A percentile compares a stretch with the other conserved stretches of the same genome.
phyloP scores from a whole-genome alignment of 1,139 yeast genomes.

The Candida dubliniensis region DNA sequence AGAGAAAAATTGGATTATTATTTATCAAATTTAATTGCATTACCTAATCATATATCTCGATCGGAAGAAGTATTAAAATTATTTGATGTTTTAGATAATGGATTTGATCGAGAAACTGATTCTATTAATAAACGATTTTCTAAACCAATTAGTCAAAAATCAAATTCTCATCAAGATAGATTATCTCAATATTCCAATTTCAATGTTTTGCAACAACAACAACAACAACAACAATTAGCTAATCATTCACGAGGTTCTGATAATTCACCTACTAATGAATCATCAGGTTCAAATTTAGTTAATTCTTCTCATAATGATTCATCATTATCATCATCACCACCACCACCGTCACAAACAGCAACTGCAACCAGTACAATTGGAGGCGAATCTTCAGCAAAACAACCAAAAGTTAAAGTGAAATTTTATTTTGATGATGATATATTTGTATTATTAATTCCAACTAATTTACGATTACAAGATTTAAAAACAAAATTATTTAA shows the following conservation, averaged over 20 bases:
- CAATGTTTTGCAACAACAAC: slow-evolving; percentile 9
- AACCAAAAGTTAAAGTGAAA: slow-evolving; percentile 62
- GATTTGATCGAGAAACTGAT: slow-evolving; percentile 40
- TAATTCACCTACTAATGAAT: slow-evolving; percentile 23
- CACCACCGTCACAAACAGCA: not conserved
- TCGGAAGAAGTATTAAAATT: slow-evolving; percentile 67
- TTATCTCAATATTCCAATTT: slow-evolving; percentile 40
- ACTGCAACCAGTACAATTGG: too few species aligned
- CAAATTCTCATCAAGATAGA: slow-evolving; percentile 45
- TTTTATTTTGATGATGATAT: slow-evolving; percentile 89
- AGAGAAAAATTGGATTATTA: slow-evolving; percentile 83
- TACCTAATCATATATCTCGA: slow-evolving; percentile 77
- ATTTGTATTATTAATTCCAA: slow-evolving; percentile 78
- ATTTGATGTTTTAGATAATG: slow-evolving; percentile 68
- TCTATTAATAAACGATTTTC: slow-evolving; percentile 25
- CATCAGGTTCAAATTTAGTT: slow-evolving; percentile 10
- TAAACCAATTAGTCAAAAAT: slow-evolving; percentile 43
- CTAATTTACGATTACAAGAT: slow-evolving; percentile 58
- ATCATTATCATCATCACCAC: slow-evolving; percentile 2
- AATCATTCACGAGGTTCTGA: slow-evolving; percentile 12
- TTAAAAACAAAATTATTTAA: slow-evolving; percentile 64
- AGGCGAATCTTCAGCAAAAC: slow-evolving; percentile 6
- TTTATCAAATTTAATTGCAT: slow-evolving; percentile 66
- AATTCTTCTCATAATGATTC: slow-evolving; percentile 3
- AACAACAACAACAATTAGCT: too few species aligned